Base-by-base conservation (phyloP, 306 rosid species). In the Purshia tridentata region DNA sequence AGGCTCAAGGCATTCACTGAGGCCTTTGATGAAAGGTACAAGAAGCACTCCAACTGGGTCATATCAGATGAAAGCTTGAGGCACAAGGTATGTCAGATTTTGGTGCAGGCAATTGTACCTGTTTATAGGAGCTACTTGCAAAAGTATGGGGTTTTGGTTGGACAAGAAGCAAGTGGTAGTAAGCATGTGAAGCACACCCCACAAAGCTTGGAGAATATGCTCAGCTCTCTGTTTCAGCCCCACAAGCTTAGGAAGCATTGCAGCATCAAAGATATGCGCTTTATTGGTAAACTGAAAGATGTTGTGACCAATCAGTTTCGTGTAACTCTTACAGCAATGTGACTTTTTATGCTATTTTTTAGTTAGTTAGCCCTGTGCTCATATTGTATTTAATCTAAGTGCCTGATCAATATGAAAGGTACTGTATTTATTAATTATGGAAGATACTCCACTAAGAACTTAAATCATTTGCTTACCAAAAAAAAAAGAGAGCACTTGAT, bases 51-150 rank as follows among this genome's bases (percentile, higher is more conserved):
- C 29, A 81, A 80, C 13, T 91, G 94, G 98, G 82, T 88, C 19
- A 85, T 89, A 12, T 67, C 62, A 0, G 91, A 89, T 65, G 90
- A 88, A 58, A 50, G 47, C 4, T 75, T 88, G 84, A 85, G 97
- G 78, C 81, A 78, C 74, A 89, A 81, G 70, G 72, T 91, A 13
- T 73, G 87, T 64, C 69, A 80, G 77, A 81, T 86, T 72, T 75
- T 93, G 76, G 92, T 82, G 75, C 90, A 91, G 82, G 84, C 86
- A 13, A 81, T 91, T 60, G 81, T 91, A 42, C 92, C 97, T 9
- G 77, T 74, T 67, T 93, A 93, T 13, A 78, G 67, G 69, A 83
- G 81, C 61, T 87, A 81, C 52, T 14, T 88, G 84, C 79, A 78
- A 73, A 81, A 75, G 64, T 88, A 84, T 20, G 75, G 53, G 35